phyloP scores from a whole-genome alignment of 2,329 filamentous ascomycete species.

The Fusarium domesticum region DNA sequence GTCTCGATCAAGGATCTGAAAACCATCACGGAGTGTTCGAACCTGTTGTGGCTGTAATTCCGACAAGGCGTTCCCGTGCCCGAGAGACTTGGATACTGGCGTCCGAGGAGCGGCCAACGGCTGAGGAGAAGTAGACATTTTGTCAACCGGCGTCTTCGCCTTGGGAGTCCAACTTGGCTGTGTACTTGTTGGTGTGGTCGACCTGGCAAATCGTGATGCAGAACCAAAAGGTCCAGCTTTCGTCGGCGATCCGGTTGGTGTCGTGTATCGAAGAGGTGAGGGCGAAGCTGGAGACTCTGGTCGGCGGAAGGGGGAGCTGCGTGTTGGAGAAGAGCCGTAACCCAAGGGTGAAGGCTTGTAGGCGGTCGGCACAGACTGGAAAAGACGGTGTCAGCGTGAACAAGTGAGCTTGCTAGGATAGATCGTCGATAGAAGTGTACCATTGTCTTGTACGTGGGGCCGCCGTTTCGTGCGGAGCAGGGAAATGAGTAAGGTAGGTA shows the following conservation, averaged over 20 bases:
- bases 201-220: constrained; percentile 37
- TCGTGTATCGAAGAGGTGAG: constrained; percentile 61
- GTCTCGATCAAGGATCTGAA: constrained; percentile 87
- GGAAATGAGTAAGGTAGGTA: constrained; percentile 18
- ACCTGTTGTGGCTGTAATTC: constrained; percentile 80
- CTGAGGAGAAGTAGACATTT: constrained; percentile 28
- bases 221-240: constrained; percentile 36
- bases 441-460: constrained; percentile 34
- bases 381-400: constrained; percentile 29
- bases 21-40: constrained; percentile 84
- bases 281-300: constrained; percentile 64
- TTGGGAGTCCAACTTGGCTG: constrained; percentile 38
- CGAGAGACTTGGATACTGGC: constrained; percentile 36
- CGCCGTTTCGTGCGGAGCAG: constrained; percentile 18
- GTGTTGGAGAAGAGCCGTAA: constrained; percentile 60
- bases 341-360: constrained; percentile 72
- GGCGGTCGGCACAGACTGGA: constrained; percentile 51
- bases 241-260: constrained; percentile 60
- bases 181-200: constrained; percentile 38
- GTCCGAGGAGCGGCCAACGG: constrained; percentile 33
- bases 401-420: constrained; percentile 22
- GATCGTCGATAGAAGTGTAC: constrained; percentile 29
- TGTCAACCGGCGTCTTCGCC: constrained; percentile 26
- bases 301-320: constrained; percentile 63
- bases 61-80: constrained; percentile 57